phyloP scores from a whole-genome alignment of 345 rosid species.

The Dovyalis caffra region DNA sequence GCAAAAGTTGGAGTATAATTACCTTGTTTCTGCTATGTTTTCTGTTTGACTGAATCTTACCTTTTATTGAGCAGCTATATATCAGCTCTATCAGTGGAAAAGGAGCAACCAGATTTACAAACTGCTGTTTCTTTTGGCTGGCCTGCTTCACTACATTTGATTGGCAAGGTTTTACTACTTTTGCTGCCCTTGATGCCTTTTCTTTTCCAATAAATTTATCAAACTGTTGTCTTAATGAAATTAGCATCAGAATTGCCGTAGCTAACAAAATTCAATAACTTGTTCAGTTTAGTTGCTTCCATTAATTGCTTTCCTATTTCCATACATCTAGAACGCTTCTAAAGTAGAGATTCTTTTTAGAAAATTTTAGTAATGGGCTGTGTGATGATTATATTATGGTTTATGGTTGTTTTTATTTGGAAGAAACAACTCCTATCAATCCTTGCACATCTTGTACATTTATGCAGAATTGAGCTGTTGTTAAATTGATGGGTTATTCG shows the following conservation, averaged over 20 bases:
- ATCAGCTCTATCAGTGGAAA: constrained; percentile 71
- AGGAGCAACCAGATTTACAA: constrained; percentile 52
- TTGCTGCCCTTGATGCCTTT: not conserved
- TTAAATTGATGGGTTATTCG: too few relatives aligned
- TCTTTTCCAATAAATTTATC: not conserved
- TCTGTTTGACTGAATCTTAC: not conserved
- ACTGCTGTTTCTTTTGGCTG: constrained; percentile 74
- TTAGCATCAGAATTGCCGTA: not conserved
- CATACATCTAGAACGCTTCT: not conserved
- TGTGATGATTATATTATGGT: not conserved
- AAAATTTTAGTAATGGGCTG: not conserved
- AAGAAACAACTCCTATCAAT: not conserved
- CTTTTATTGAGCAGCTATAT: constrained; percentile 55
- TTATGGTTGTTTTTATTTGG: not conserved
- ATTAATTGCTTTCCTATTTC: not conserved
- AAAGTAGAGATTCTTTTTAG: not conserved
- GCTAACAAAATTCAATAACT: not conserved
- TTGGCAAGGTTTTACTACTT: constrained; percentile 68
- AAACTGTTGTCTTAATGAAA: not conserved
- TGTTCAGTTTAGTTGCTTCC: not conserved
- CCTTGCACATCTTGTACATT: not conserved
- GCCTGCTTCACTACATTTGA: constrained; percentile 94
- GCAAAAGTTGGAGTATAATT: not conserved
- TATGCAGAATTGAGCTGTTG: not conserved
- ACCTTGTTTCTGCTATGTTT: not conserved